Conservation (phyloP, 2,329 filamentous ascomycete genomes). For the Aspergillus phoenicis region DNA sequence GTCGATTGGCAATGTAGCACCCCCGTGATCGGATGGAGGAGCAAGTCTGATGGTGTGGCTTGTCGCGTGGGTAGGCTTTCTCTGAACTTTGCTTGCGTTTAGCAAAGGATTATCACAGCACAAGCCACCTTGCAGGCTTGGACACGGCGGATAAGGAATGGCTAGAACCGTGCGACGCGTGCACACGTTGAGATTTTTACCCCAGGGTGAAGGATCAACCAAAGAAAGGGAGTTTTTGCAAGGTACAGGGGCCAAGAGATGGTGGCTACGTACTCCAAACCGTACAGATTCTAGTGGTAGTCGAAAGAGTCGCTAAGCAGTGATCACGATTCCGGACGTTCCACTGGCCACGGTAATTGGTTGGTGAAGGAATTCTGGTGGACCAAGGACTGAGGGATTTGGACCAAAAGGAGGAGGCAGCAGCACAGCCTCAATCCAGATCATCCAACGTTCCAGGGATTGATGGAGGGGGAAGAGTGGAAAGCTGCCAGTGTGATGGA, state of each 20-base stretch:
- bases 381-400: background rate
- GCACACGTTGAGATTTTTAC: background rate
- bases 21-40: slow-evolving; percentile 2
- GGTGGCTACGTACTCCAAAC: background rate
- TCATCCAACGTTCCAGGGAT: slow-evolving; percentile 6
- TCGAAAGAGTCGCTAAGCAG: slow-evolving; percentile 1
- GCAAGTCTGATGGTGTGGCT: slow-evolving; percentile 4
- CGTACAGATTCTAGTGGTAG: background rate
- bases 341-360: slow-evolving; percentile 5
- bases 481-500: background rate
- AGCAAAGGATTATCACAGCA: background rate
- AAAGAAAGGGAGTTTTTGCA: background rate
- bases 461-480: background rate
- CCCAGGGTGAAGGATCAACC: background rate
- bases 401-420: slow-evolving; percentile 6
- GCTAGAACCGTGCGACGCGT: background rate
- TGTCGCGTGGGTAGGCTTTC: background rate
- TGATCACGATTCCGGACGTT: background rate
- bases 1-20: background rate
- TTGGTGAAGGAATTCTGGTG: background rate
- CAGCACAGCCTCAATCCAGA: slow-evolving; percentile 9
- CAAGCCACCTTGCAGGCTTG: slow-evolving; percentile 5
- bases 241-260: slow-evolving; percentile 1
- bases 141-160: background rate
- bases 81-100: background rate